These are phyloP conservation scores for Cokeromyces recurvatus DNA, from an alignment of 371 early-diverging fungal species.

Conservation along the genomic window DNA sequence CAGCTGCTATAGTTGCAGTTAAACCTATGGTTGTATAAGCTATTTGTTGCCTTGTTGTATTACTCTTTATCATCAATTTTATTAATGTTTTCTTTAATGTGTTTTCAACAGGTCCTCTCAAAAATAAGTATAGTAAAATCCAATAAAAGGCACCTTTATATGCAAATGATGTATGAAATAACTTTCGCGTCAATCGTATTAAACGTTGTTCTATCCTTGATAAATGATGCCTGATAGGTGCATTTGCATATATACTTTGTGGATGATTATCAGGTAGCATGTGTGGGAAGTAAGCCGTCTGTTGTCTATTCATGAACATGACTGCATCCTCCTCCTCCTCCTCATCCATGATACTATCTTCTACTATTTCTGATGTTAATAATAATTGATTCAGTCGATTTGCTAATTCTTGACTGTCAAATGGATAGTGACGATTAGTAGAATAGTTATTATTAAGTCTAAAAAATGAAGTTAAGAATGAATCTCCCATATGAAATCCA, in stretches of 20 bases:
- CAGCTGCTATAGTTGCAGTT: conserved; percentile 36
- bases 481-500: conserved; percentile 36
- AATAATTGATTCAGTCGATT: conserved; percentile 12
- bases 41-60: conserved; percentile 20
- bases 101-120: conserved; percentile 39
- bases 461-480: conserved; percentile 35
- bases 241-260: conserved; percentile 30
- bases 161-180: conserved; percentile 36
- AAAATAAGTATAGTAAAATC: conserved; percentile 32
- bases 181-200: conserved; percentile 23
- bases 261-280: conserved; percentile 34
- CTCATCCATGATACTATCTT: too few species aligned
- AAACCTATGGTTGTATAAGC: conserved; percentile 36
- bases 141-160: conserved; percentile 40
- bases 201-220: conserved; percentile 28
- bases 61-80: conserved; percentile 16
- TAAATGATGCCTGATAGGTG: conserved; percentile 29
- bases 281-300: conserved; percentile 31
- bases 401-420: conserved; percentile 13
- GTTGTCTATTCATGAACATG: neutral
- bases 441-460: neutral
- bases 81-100: conserved; percentile 21
- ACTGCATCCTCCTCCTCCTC: too few species aligned
- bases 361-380: neutral
- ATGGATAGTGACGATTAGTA: neutral